Evolutionary conservation across 805 yeast genomes (phyloP).

Genomic region (Candida yuanshanica): DNA sequence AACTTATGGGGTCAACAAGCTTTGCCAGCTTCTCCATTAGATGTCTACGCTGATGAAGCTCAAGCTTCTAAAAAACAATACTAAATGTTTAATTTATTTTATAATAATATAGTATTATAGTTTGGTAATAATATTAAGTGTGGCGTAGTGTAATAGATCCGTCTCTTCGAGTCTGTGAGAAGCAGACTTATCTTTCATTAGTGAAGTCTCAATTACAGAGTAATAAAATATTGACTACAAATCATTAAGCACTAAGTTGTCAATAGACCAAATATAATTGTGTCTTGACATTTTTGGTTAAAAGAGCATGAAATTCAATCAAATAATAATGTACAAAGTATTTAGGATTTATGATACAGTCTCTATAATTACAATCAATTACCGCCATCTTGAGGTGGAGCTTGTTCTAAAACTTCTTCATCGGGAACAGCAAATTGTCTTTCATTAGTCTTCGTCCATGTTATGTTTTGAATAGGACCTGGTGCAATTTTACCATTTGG

Average conservation of each 20-base stretch:
- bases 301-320: neutral
- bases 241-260: neutral
- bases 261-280: neutral
- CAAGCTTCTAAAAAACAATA: constrained; percentile 69
- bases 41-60: constrained; percentile 85
- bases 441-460: constrained; percentile 42
- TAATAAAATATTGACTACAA: neutral
- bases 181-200: too few species aligned
- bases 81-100: constrained; percentile 34
- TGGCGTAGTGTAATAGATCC: neutral
- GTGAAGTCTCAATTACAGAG: too few species aligned
- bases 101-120: constrained; percentile 2
- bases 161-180: too few species aligned
- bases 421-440: constrained; percentile 77
- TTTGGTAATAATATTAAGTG: neutral
- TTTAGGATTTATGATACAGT: neutral
- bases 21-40: constrained; percentile 89
- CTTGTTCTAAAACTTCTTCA: constrained; percentile 64
- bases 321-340: neutral
- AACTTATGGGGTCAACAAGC: constrained; percentile 92
- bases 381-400: constrained; percentile 40
- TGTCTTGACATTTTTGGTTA: neutral
- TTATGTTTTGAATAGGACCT: constrained; percentile 15
- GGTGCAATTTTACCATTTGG: constrained; percentile 63
- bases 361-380: neutral